phyloP scores from a whole-genome alignment of 148 eudicot species.

The Cornus controversa region DNA sequence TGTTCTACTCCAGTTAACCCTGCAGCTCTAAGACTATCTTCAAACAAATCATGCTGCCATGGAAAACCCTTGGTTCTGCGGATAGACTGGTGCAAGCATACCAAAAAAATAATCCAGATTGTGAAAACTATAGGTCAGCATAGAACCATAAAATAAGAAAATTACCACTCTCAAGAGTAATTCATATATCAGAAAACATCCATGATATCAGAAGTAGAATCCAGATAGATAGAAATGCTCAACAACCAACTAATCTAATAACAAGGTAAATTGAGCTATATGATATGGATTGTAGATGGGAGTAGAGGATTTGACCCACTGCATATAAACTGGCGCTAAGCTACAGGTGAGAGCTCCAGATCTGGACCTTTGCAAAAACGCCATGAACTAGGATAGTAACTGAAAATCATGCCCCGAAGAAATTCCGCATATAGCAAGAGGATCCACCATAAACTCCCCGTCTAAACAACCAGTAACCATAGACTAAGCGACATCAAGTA shows the following conservation, averaged over 20 bases:
- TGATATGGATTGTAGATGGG: constrained; percentile 31
- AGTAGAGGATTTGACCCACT: constrained; percentile 45
- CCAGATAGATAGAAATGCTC: constrained; percentile 49
- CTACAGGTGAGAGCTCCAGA: constrained; percentile 47
- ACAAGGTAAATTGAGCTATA: constrained; percentile 30
- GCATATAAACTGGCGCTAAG: constrained; percentile 35
- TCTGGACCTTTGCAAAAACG: constrained; percentile 39
- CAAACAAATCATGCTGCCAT: constrained; percentile 81
- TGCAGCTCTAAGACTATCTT: constrained; percentile 89
- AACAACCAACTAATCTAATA: constrained; percentile 38
- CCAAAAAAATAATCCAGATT: constrained; percentile 53
- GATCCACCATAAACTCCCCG: constrained; percentile 38
- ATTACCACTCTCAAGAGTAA: constrained; percentile 46
- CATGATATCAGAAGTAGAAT: constrained; percentile 32
- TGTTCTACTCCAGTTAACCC: constrained; percentile 67
- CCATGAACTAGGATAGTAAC: constrained; percentile 35
- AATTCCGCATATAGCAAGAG: constrained; percentile 40
- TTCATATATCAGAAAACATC: constrained; percentile 47
- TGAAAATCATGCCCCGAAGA: constrained; percentile 30
- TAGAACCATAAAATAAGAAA: constrained; percentile 38
- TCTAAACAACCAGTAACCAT: constrained; percentile 34
- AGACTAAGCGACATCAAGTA: constrained; percentile 34
- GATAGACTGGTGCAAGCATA: constrained; percentile 70
- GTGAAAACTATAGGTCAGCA: constrained; percentile 66
- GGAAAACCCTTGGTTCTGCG: constrained; percentile 77